Conservation (phyloP, 2,329 filamentous ascomycete genomes). For the Fusarium brachygibbosum region DNA sequence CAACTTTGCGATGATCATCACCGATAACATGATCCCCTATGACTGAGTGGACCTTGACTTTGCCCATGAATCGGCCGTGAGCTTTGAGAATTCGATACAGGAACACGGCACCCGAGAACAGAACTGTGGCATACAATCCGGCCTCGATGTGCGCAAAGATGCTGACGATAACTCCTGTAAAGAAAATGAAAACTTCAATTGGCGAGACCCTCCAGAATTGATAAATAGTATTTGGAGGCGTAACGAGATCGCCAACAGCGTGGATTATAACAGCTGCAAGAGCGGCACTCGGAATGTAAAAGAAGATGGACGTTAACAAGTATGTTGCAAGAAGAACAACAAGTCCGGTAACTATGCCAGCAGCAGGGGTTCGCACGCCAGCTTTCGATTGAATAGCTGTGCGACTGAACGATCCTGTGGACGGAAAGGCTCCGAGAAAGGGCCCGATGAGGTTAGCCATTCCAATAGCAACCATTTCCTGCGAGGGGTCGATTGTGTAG, state of each 20-base stretch:
- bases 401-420: slow-evolving; percentile 94
- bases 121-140: slow-evolving; percentile 90
- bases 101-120: slow-evolving; percentile 80
- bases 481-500: slow-evolving; percentile 94
- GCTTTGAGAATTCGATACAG: slow-evolving; percentile 88
- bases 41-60: slow-evolving; percentile 77
- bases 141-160: slow-evolving; percentile 91
- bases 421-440: slow-evolving; percentile 91
- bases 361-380: slow-evolving; percentile 90
- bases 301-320: slow-evolving; percentile 88
- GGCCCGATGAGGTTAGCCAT: slow-evolving; percentile 90
- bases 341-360: slow-evolving; percentile 87
- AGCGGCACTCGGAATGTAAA: slow-evolving; percentile 86
- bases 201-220: slow-evolving; percentile 96
- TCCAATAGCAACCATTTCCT: slow-evolving; percentile 95
- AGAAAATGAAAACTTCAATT: slow-evolving; percentile 91
- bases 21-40: slow-evolving; percentile 80
- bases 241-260: slow-evolving; percentile 92
- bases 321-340: slow-evolving; percentile 93
- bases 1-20: slow-evolving; percentile 63
- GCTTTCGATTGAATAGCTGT: slow-evolving; percentile 98
- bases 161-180: slow-evolving; percentile 90
- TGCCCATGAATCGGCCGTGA: slow-evolving; percentile 84
- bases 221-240: slow-evolving; percentile 89
- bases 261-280: slow-evolving; percentile 94